Conservation (phyloP, 495 filamentous ascomycete species). For the Hapsidospora chrysogenum region DNA sequence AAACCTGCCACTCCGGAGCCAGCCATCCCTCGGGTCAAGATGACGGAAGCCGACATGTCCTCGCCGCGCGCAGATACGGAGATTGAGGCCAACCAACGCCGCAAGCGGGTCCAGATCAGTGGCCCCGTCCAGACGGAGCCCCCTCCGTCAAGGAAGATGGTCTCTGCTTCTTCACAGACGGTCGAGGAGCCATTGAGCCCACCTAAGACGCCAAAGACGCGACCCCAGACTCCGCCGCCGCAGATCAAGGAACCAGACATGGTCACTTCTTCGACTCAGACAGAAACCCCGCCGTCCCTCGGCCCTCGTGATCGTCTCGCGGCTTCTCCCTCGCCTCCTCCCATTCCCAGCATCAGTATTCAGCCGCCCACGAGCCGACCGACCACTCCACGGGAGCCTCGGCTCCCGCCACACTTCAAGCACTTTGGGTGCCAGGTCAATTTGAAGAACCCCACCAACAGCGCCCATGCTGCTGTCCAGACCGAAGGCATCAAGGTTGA, state of each 20-base stretch:
- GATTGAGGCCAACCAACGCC: conserved; percentile 53
- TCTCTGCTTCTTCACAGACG: conserved; percentile 59
- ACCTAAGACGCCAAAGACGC: conserved; percentile 45
- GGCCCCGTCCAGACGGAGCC: conserved; percentile 23
- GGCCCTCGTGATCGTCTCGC: conserved; percentile 13
- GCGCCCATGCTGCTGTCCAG: conserved; percentile 53
- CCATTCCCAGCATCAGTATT: conserved; percentile 44
- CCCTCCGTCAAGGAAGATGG: conserved; percentile 31
- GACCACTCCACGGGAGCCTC: conserved; percentile 33
- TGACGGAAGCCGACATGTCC: conserved; percentile 17
- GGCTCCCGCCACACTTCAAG: conserved; percentile 35
- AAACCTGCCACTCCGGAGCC: conserved; percentile 26
- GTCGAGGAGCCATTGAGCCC: conserved; percentile 48
- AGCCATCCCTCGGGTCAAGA: conserved; percentile 15
- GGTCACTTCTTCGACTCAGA: conserved; percentile 52
- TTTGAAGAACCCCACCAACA: conserved; percentile 15
- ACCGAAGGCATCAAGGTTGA: conserved; percentile 79
- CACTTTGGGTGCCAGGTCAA: conserved; percentile 37
- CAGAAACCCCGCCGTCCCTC: conserved; percentile 21
- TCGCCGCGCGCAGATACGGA: conserved; percentile 32
- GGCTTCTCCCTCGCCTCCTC: conserved; percentile 13
- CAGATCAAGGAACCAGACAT: conserved; percentile 10
- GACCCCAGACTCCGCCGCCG: conserved; percentile 9
- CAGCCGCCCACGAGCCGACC: conserved; percentile 38
- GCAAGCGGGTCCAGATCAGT: conserved; percentile 39